These are phyloP conservation scores for Uronychia binucleata DNA, from an alignment of 73 alveolate species.

Conservation along the genomic window DNA sequence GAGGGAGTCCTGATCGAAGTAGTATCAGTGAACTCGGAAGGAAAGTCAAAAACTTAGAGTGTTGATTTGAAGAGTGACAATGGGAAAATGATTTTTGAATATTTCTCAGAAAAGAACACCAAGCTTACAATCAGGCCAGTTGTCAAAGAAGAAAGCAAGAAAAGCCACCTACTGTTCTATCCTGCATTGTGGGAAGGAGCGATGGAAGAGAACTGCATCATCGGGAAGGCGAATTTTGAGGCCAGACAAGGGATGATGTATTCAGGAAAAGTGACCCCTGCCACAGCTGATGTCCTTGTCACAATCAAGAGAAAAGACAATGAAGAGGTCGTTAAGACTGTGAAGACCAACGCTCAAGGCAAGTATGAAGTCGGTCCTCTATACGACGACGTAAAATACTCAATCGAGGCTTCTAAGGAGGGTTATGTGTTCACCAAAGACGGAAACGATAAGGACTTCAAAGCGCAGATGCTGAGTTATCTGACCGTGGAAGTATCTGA, in stretches of 20 bases:
- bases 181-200: constrained; percentile 3
- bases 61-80: too few species aligned
- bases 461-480: constrained; percentile 65
- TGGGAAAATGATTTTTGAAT: too few species aligned
- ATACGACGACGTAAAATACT: constrained; percentile 66
- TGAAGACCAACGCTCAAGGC: constrained; percentile 58
- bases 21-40: neutral
- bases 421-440: constrained; percentile 66
- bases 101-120: constrained; percentile 3
- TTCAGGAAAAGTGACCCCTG: constrained; percentile 68
- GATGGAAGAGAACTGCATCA: neutral
- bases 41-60: too few species aligned
- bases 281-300: constrained; percentile 62
- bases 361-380: constrained; percentile 76
- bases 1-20: neutral
- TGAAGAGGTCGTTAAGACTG: constrained; percentile 37
- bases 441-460: constrained; percentile 48
- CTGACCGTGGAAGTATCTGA: constrained; percentile 67
- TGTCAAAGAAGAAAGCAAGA: neutral
- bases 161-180: constrained; percentile 19
- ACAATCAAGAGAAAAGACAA: constrained; percentile 53
- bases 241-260: constrained; percentile 67
- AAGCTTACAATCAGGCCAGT: constrained; percentile 10
- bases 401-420: constrained; percentile 69
- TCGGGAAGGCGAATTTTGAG: constrained; percentile 11